Conservation (phyloP, 1,139 yeast genomes). For the Eremothecium cymbalariae region DNA sequence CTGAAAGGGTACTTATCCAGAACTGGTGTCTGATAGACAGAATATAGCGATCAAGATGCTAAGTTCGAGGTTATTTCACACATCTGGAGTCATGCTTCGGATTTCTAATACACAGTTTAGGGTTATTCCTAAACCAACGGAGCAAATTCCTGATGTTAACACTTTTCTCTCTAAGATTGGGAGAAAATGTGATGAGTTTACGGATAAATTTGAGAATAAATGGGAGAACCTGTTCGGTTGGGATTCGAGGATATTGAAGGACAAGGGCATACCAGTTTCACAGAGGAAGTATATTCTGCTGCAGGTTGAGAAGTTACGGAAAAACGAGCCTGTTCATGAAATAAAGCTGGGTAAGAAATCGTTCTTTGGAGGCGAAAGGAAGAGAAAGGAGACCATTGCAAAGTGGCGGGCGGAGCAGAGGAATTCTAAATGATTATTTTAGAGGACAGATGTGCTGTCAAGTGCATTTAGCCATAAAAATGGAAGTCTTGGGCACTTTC, state of each 20-base stretch:
- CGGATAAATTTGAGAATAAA: constrained; percentile 60
- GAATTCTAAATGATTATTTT: constrained; percentile 31
- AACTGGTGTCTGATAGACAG: no score
- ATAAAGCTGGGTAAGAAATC: constrained; percentile 60
- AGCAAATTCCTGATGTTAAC: constrained; percentile 59
- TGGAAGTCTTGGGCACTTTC: no score
- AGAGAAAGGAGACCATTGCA: constrained; percentile 60
- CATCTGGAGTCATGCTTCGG: constrained; percentile 11
- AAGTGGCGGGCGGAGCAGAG: constrained; percentile 58
- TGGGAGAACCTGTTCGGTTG: constrained; percentile 62
- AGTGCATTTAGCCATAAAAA: no score
- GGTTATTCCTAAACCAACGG: constrained; percentile 40
- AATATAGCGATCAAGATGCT: constrained; percentile 13
- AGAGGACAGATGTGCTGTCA: no score
- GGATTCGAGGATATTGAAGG: constrained; percentile 53
- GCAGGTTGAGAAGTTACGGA: constrained; percentile 40
- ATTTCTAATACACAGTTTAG: constrained; percentile 10
- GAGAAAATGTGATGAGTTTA: constrained; percentile 58
- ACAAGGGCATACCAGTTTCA: constrained; percentile 69
- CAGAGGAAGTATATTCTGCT: constrained; percentile 56
- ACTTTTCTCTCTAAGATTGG: constrained; percentile 72
- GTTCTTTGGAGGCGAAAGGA: constrained; percentile 85
- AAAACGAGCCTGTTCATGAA: constrained; percentile 52
- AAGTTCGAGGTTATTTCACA: constrained; percentile 15
- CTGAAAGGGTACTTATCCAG: no score